Conservation (phyloP, 139 green algal genomes). For the Mychonastes homosphaera region DNA sequence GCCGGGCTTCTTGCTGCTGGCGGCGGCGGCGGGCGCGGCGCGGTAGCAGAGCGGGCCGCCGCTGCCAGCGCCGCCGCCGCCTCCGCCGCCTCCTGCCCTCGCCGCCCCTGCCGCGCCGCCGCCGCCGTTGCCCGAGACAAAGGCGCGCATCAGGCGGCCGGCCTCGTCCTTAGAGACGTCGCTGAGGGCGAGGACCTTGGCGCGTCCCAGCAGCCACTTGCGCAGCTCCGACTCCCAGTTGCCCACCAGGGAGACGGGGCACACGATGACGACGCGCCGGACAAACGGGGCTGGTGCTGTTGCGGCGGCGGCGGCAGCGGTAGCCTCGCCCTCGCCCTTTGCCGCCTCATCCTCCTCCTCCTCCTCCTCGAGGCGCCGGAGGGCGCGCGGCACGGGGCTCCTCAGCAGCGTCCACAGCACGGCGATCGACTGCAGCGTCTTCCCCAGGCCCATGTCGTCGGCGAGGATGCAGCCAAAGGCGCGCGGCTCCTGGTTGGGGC, state of each 20-base stretch:
- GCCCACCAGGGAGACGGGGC: conserved; percentile 90
- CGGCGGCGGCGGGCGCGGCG: too few species aligned
- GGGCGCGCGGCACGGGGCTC: not conserved
- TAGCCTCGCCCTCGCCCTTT: not conserved
- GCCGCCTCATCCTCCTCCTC: not conserved
- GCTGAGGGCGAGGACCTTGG: too few species aligned
- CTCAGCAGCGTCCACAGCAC: conserved; percentile 93
- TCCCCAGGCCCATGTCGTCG: conserved; percentile 88
- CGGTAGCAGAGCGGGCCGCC: too few species aligned
- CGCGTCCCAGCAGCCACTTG: conserved; percentile 82
- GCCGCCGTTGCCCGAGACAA: too few species aligned
- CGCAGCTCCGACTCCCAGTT: conserved; percentile 95
- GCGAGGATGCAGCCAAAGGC: conserved; percentile 81
- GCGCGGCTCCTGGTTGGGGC: too few species aligned
- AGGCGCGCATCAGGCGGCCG: too few species aligned
- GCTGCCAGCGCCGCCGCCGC: too few species aligned
- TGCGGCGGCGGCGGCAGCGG: not conserved
- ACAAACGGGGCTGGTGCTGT: conserved; percentile 48
- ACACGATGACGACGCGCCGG: conserved; percentile 85
- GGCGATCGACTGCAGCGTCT: conserved; percentile 84
- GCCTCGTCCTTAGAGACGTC: too few species aligned
- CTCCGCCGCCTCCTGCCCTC: too few species aligned
- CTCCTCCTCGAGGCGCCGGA: too few species aligned
- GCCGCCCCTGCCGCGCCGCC: too few species aligned
- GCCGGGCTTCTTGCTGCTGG: not conserved